Conservation (phyloP, 2,329 filamentous ascomycete species). For the Penicillium italicum region DNA sequence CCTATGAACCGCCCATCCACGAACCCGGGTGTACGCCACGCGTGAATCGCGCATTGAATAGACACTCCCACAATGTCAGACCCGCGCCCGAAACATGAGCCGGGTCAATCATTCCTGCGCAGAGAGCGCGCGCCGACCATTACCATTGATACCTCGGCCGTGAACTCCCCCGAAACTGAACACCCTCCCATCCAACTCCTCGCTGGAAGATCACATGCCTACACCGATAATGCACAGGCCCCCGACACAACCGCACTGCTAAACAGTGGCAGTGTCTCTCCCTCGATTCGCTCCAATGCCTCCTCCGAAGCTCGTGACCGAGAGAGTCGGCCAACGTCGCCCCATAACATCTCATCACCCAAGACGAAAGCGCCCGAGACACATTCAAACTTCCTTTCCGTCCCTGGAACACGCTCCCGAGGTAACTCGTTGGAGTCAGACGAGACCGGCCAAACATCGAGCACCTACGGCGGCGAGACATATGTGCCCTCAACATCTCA, state of each 20-base stretch:
- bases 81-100: conserved; percentile 22
- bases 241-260: conserved; percentile 30
- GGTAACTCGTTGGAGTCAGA: conserved; percentile 64
- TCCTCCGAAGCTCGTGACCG: conserved; percentile 56
- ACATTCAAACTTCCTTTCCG: conserved; percentile 58
- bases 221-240: conserved; percentile 35
- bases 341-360: conserved; percentile 65
- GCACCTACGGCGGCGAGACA: conserved; percentile 53
- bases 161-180: conserved; percentile 40
- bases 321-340: conserved; percentile 60
- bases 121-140: conserved; percentile 52
- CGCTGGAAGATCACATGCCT: conserved; percentile 38
- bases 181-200: conserved; percentile 34
- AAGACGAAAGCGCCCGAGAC: conserved; percentile 51
- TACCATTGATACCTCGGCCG: conserved; percentile 56
- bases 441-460: conserved; percentile 51
- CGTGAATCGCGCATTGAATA: conserved; percentile 19
- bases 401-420: conserved; percentile 60
- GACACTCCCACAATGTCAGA: conserved; percentile 29
- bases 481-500: conserved; percentile 47
- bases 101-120: conserved; percentile 30
- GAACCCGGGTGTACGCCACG: conserved; percentile 2
- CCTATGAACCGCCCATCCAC: conserved; percentile 9
- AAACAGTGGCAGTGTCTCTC: conserved; percentile 35
- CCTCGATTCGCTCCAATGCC: conserved; percentile 52